Percentiles rank a stretch among this genome's conserved stretches.
These are phyloP conservation scores for Aspergillus cavernicola DNA, from an alignment of 495 filamentous ascomycete genomes.

Conservation along the genomic window DNA sequence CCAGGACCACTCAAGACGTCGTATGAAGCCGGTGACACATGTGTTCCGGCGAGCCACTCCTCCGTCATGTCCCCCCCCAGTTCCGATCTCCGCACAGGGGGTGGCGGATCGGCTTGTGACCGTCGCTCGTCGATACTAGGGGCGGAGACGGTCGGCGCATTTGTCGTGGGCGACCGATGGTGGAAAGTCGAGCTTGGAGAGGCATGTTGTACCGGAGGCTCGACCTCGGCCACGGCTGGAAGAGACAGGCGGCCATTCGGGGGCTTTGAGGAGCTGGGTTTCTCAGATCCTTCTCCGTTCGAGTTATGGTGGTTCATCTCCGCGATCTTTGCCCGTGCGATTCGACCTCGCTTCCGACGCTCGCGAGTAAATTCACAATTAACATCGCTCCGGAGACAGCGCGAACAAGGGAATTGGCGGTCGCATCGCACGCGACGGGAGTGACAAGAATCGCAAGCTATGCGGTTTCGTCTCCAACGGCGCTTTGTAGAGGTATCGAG, in stretches of 20 bases:
- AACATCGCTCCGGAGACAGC: conserved; percentile 42
- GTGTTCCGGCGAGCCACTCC: conserved; percentile 39
- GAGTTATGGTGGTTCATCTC: conserved; percentile 1
- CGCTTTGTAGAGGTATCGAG: conserved; percentile 31
- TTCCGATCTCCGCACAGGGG: conserved; percentile 16
- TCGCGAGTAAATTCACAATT: conserved; percentile 46
- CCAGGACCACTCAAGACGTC: conserved; percentile 28
- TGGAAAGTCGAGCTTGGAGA: conserved; percentile 29
- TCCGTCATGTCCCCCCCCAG: conserved; percentile 27
- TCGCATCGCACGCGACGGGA: conserved; percentile 47
- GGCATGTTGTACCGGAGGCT: conserved; percentile 20
- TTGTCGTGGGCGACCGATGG: conserved; percentile 31
- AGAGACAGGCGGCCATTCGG: background rate
- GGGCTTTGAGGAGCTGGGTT: background rate
- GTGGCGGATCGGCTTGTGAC: conserved; percentile 21
- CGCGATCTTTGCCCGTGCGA: conserved; percentile 32
- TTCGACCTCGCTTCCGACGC: conserved; percentile 43
- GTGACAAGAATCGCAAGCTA: conserved; percentile 47
- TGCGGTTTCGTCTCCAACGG: conserved; percentile 45
- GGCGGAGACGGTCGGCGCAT: conserved; percentile 32
- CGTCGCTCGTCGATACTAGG: conserved; percentile 33
- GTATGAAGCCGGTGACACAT: conserved; percentile 38
- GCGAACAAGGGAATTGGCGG: conserved; percentile 45
- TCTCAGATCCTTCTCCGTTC: conserved; percentile 1
- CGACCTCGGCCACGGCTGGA: conserved; percentile 7